Evolutionary conservation across 2,329 filamentous ascomycete genomes (phyloP).

Genomic region (Curvularia verruculosa): DNA sequence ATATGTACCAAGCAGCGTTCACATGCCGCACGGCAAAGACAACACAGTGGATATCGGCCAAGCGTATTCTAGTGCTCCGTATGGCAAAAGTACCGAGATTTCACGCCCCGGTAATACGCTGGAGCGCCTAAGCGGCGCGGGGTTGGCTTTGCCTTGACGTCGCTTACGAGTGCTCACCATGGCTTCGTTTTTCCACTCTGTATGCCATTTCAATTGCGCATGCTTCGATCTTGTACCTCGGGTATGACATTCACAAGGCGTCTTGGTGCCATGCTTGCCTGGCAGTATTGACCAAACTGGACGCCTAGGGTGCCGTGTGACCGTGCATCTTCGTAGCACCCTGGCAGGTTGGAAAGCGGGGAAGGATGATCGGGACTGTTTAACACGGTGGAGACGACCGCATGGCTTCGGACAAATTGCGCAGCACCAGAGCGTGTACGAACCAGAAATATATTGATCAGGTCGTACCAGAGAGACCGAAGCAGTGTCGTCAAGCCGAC

Average conservation of each 20-base stretch:
- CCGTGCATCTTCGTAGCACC: not conserved
- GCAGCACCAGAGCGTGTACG: not conserved
- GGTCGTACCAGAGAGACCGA: not conserved
- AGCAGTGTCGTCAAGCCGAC: not conserved
- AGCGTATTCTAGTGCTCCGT: conserved; percentile 1
- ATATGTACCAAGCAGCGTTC: conserved; percentile 12
- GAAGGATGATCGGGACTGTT: conserved; percentile 13
- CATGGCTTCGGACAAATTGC: conserved; percentile 1
- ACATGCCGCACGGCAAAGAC: conserved; percentile 5
- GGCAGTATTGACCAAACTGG: conserved; percentile 1
- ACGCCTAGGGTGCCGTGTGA: not conserved
- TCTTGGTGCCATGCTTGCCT: not conserved
- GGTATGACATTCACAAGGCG: conserved; percentile 7
- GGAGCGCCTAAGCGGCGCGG: not conserved
- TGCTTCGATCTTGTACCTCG: conserved; percentile 14
- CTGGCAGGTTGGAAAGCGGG: conserved; percentile 21
- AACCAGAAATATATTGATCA: not conserved
- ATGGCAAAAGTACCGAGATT: conserved; percentile 7
- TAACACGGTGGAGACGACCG: conserved; percentile 4
- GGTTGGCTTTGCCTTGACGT: not conserved
- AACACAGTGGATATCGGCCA: not conserved
- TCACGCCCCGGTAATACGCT: not conserved
- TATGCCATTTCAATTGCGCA: not conserved
- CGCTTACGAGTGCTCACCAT: not conserved
- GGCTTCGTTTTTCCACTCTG: not conserved